Conservation (phyloP, 164 flowering plant species). For the Nelumbo lutea region DNA sequence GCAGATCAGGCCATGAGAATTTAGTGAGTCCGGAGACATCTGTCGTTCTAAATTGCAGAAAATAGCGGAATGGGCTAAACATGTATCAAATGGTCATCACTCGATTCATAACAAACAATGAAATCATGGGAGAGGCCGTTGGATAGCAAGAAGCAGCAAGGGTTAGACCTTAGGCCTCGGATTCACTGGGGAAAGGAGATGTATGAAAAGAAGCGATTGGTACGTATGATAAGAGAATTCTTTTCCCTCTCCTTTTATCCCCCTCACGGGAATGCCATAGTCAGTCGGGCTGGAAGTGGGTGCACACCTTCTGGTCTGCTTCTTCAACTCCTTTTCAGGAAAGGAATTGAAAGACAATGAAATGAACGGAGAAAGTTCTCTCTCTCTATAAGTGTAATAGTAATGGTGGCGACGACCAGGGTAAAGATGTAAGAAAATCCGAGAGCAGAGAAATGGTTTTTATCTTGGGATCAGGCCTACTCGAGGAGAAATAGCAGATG, state of each 20-base stretch:
- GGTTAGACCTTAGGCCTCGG: neutral
- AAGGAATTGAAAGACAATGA: slow-evolving; percentile 21
- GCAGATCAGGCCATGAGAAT: slow-evolving; percentile 36
- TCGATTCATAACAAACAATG: slow-evolving; percentile 8
- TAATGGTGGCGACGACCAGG: neutral
- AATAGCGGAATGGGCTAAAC: slow-evolving; percentile 17
- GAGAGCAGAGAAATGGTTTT: neutral
- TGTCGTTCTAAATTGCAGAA: neutral
- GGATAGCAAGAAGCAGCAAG: neutral
- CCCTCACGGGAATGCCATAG: slow-evolving; percentile 79
- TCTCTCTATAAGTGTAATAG: neutral
- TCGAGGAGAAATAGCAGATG: neutral
- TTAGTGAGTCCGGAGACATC: slow-evolving; percentile 7
- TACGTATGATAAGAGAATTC: slow-evolving; percentile 28
- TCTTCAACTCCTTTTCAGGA: slow-evolving; percentile 23
- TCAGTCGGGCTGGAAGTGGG: slow-evolving; percentile 43
- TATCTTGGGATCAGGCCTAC: slow-evolving; percentile 13
- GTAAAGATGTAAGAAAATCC: neutral
- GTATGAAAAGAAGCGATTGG: slow-evolving; percentile 23
- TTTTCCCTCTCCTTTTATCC: slow-evolving; percentile 25
- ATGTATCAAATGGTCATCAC: slow-evolving; percentile 32
- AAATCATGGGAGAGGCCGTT: slow-evolving; percentile 16
- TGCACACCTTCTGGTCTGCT: slow-evolving; percentile 9
- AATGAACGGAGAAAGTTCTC: slow-evolving; percentile 13
- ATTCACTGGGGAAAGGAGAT: slow-evolving; percentile 2